Evolutionary conservation across 2,329 filamentous ascomycete genomes (phyloP).

Genomic region (Mariannaea elegans): DNA sequence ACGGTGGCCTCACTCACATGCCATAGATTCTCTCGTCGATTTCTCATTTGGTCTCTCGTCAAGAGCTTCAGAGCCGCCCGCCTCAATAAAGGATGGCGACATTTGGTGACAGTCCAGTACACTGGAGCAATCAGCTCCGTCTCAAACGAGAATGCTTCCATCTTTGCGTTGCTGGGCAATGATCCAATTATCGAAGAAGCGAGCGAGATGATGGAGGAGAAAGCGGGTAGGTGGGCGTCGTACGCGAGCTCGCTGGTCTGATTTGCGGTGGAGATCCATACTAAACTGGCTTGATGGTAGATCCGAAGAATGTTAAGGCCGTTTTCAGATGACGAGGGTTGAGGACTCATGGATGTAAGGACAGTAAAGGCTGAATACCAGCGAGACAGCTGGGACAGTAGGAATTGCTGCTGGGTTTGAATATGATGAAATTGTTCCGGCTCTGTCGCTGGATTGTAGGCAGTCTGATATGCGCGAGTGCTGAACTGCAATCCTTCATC

Average conservation of each 20-base stretch:
- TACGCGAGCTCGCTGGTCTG: conserved; percentile 44
- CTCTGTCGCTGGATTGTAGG: conserved; percentile 39
- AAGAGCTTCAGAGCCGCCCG: conserved; percentile 50
- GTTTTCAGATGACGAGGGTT: conserved; percentile 21
- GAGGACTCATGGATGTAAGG: conserved; percentile 36
- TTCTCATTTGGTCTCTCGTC: conserved; percentile 40
- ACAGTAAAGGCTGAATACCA: conserved; percentile 46
- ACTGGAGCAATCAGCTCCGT: conserved; percentile 53
- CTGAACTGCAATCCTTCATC: conserved; percentile 52
- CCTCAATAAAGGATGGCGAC: conserved; percentile 52
- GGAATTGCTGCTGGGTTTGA: conserved; percentile 43
- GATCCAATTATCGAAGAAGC: conserved; percentile 42
- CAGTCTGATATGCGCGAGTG: conserved; percentile 35
- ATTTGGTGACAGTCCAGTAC: conserved; percentile 52
- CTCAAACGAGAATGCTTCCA: conserved; percentile 51
- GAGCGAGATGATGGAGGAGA: conserved; percentile 49
- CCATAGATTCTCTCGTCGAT: conserved; percentile 53
- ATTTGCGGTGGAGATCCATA: conserved; percentile 47
- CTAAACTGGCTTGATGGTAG: conserved; percentile 45
- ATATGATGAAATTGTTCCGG: conserved; percentile 39
- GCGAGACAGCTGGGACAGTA: conserved; percentile 41
- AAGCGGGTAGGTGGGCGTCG: conserved; percentile 47
- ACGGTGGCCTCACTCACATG: conserved; percentile 43
- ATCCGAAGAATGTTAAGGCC: conserved; percentile 46
- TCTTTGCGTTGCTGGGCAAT: conserved; percentile 15